Base-by-base conservation (phyloP, 2,329 filamentous ascomycete genomes). In the Graphilbum fragrans region DNA sequence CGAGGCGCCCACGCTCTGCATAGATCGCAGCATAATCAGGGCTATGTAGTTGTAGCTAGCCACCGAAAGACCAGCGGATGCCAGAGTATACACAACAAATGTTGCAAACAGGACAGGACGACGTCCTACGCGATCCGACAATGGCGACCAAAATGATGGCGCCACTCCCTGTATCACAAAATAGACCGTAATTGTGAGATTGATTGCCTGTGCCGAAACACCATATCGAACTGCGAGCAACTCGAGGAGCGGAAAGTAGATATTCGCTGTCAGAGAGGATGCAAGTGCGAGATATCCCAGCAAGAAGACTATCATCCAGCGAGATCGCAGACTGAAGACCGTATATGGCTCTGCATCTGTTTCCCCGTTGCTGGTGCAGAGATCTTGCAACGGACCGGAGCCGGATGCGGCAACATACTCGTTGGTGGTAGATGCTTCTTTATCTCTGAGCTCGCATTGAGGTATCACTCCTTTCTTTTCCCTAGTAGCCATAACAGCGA, bases 141-240 rank as follows among this genome's bases (percentile, higher is more conserved):
- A 53, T 0, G 66, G 60, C 8, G 63, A 65, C 63, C 65, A 72
- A 39, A 72, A 56, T 4, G 62, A 55, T 1, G 70, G 68, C 3
- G 66, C 62, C 16, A 72, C 51, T 6, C 65, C 70, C 53, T 73
- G 70, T 4, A 70, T 55, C 38, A 72, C 58, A 53, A 70, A 64
- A 47, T 72, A 74, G 2, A 60, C 54, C 0, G 64, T 67, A 10
- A 68, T 58, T 5, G 62, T 66, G 11, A 67, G 50, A 37, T 57
- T 60, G 16, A 67, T 54, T 22, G 50, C 43, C 10, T 49, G 47
- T 1, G 53, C 19, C 41, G 52, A 59, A 12, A 60, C 52, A 16
- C 50, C 32, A 2, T 61, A 50, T 14, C 61, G 56, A 48, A 54
- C 17, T 9, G 11, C 12, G 7, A 22, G 11, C 18, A 18, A 37